Evolutionary conservation across 768 basidiomycete species (phyloP), one percentile per base, ranked within the genome.

Genomic region (Pleurotus salmoneostramineus): DNA sequence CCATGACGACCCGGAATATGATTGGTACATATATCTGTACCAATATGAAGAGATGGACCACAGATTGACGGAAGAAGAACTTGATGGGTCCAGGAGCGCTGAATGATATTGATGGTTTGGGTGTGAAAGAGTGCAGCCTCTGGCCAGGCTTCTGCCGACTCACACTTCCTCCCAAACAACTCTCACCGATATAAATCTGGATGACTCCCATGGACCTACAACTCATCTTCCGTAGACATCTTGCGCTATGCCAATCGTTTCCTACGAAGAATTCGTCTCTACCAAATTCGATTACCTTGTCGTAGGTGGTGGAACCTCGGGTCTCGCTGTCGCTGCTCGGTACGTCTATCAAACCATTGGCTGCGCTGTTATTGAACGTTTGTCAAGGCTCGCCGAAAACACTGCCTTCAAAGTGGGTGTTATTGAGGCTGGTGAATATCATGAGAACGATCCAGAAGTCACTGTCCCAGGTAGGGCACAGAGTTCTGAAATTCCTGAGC

Each of bases 301-400:
- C 32, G 60, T 61, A n/a, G 60, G 60, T n/a, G 62, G 60, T 6
- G 59, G 63, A 4, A 46, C 57, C 15, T 70, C 73, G 5, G 77
- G 77, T 17, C 60, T 77, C 31, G 71, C 72, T 6, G 63, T 78
- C 32, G 77, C 76, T 15, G 66, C 66, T 4, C 65, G 77, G 58
- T 60, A 33, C 6, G 58, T 48, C n/a, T 48, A 45, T 17, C 15
- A 32, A 5, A 8, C 32, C 10, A 33, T 15, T 48, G n/a, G 8
- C 5, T 27, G 31, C 14, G 36, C 37, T 7, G 7, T 3, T 5
- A 43, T 35, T 31, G 17, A 14, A 44, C 32, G 35, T 12, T 33
- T 55, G 4, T 44, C 40, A 42, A 76, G 77, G 47, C 69, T 79
- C 34, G 69, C 77, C 0, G 74, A 79, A 62, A 64, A 71, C 50